Percentiles rank a stretch among this genome's conserved stretches.
Evolutionary conservation across 1,284 basidiomycete species (phyloP).

Genomic region (Porodaedalea pini): DNA sequence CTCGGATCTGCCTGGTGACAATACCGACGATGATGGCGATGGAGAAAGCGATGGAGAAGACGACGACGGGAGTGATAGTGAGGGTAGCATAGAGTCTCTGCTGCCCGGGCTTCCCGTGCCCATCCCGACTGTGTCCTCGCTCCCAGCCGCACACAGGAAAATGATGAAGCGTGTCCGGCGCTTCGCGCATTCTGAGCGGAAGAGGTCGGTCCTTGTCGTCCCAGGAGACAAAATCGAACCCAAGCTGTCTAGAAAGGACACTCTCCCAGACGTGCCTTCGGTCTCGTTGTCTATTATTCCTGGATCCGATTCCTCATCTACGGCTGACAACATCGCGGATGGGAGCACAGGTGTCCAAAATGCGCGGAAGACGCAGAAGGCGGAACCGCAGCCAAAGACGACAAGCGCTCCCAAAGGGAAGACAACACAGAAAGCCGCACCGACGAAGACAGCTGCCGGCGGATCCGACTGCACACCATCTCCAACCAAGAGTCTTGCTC

Average conservation of each 20-base stretch:
- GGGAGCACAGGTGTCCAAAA: conserved; percentile 8
- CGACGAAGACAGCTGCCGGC: conserved; percentile 19
- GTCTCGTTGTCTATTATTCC: conserved; percentile 2
- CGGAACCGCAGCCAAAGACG: conserved; percentile 25
- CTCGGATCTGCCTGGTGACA: not conserved
- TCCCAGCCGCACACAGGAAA: conserved; percentile 11
- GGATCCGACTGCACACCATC: conserved; percentile 38
- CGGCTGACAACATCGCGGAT: conserved; percentile 23
- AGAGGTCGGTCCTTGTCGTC: not conserved
- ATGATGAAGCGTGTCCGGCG: conserved; percentile 12
- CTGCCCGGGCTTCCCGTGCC: not conserved
- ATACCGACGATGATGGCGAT: conserved; percentile 2
- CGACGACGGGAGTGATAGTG: not conserved
- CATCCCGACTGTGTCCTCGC: not conserved
- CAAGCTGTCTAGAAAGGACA: not conserved
- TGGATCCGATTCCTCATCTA: conserved; percentile 26
- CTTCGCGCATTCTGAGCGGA: conserved; percentile 1
- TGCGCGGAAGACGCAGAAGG: conserved; percentile 24
- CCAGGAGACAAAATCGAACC: not conserved
- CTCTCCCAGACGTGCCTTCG: not conserved
- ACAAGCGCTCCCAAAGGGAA: conserved; percentile 3
- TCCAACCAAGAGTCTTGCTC: conserved; percentile 39
- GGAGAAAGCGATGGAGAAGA: not conserved
- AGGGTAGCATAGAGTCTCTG: not conserved
- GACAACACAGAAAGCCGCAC: conserved; percentile 6